A percentile compares a stretch with the other conserved stretches of the same genome.
These are phyloP conservation scores for Xylaria sp. DNA, from an alignment of 495 filamentous ascomycete species.

Conservation along the genomic window DNA sequence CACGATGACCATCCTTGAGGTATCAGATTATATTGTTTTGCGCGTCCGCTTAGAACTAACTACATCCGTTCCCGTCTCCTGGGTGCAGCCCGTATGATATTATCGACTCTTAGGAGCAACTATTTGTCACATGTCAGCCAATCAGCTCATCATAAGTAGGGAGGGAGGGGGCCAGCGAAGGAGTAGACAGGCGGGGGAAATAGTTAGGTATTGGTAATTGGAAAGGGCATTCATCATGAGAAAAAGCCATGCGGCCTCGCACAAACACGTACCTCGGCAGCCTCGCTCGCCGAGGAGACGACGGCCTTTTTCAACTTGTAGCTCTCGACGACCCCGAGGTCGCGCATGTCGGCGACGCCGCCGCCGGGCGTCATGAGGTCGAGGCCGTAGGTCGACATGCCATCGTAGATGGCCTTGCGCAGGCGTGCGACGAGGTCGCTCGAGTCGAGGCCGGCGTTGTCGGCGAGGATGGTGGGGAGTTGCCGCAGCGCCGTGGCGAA, in stretches of 20 bases:
- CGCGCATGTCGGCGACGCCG: conserved; percentile 94
- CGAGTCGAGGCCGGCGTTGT: conserved; percentile 95
- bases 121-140: conserved; percentile 41
- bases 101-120: conserved; percentile 84
- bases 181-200: neutral
- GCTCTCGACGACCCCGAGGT: conserved; percentile 93
- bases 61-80: conserved; percentile 69
- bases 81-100: conserved; percentile 83
- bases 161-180: too few species aligned
- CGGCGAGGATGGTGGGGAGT: conserved; percentile 93
- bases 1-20: neutral
- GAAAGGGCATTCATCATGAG: neutral
- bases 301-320: conserved; percentile 99
- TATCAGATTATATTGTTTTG: conserved; percentile 1
- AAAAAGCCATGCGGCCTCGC: neutral
- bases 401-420: conserved; percentile 91
- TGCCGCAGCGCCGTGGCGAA: conserved; percentile 91
- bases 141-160: neutral
- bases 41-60: neutral
- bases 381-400: conserved; percentile 88
- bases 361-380: conserved; percentile 90
- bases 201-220: neutral
- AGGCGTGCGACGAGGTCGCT: conserved; percentile 91
- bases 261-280: conserved; percentile 78
- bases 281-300: conserved; percentile 92